These are phyloP conservation scores for Leccinum pachyderme DNA, from an alignment of 1,284 basidiomycete genomes.

Conservation along the genomic window DNA sequence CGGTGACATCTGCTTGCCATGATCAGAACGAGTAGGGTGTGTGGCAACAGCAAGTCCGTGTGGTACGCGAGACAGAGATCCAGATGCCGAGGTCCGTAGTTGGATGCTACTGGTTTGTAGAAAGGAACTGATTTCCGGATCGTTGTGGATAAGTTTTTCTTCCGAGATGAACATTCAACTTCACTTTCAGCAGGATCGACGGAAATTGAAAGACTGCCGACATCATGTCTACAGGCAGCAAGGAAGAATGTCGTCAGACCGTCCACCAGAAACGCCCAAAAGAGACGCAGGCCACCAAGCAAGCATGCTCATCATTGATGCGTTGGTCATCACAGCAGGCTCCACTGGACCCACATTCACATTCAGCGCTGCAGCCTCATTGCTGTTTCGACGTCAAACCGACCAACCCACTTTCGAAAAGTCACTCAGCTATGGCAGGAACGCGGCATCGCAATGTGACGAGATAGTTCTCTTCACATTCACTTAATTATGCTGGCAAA, in stretches of 20 bases:
- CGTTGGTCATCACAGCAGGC: constrained; percentile 38
- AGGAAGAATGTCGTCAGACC: constrained; percentile 46
- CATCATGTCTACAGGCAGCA: constrained; percentile 41
- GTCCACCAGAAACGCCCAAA: constrained; percentile 41
- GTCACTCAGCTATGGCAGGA: constrained; percentile 23
- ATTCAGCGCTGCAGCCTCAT: constrained; percentile 33
- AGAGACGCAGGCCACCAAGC: constrained; percentile 35
- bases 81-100: constrained; percentile 9
- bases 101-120: constrained; percentile 16
- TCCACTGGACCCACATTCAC: constrained; percentile 36
- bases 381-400: constrained; percentile 17
- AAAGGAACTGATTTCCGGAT: constrained; percentile 29
- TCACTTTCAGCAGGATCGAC: background rate
- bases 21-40: constrained; percentile 6
- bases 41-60: constrained; percentile 36
- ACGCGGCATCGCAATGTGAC: constrained; percentile 24
- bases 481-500: constrained; percentile 39
- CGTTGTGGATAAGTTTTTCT: constrained; percentile 43
- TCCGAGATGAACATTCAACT: background rate
- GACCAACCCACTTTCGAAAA: constrained; percentile 8
- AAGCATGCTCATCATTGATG: constrained; percentile 18
- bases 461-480: constrained; percentile 36
- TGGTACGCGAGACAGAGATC: constrained; percentile 40
- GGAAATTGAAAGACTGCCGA: constrained; percentile 32
- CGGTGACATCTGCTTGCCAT: constrained; percentile 26